Evolutionary conservation across 2,329 filamentous ascomycete species (phyloP), one percentile per base, ranked within the genome.

Genomic region (Aureobasidium sp.): DNA sequence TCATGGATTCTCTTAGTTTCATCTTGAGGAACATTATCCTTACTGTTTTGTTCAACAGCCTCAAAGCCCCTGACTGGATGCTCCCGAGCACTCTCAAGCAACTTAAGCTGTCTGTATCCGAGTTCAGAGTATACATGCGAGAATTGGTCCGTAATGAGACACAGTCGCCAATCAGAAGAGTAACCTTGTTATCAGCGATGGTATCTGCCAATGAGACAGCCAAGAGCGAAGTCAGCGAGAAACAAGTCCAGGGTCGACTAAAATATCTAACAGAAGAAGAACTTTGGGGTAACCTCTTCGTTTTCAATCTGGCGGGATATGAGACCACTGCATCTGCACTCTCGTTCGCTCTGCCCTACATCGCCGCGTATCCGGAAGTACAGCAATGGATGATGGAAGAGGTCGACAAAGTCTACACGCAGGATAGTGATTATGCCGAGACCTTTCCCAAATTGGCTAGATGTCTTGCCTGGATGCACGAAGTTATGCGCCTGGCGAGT

Each of bases 361-460:
- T 41, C 16, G 39, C 39, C 6, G 39, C 39, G 2, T 41, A 41
- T 21, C 39, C 39, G 3, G 39, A 41, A 21, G 39, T n/a, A 4
- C 39, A 84, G 67, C 73, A 75, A 3, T 83, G 81, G 80, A 66
- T 84, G 3, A 69, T 70, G 9, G 79, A 79, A 59, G 82, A 84
- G 65, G 71, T 82, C 39, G 69, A 76, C 49, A 49, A 66, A 2
- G 68, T 81, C 7, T 34, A 77, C 5, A 64, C 6, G 66, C 68
- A 3, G 53, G 63, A 3, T 2, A 67, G 73, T 54, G 72, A 76
- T 3, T 83, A 84, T 65, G 5, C 48, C 8, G 32, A 36, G 4
- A 37, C 36, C 2, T 68, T 77, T 64, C 77, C 79, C 1, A 73
- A 69, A 58, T 71, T 79, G 36, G 72, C 72, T 29, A 74, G 81